A percentile compares a stretch with the other conserved stretches of the same genome.
Evolutionary conservation across 768 basidiomycete species (phyloP).

Genomic region (Exsudoporus frostii): DNA sequence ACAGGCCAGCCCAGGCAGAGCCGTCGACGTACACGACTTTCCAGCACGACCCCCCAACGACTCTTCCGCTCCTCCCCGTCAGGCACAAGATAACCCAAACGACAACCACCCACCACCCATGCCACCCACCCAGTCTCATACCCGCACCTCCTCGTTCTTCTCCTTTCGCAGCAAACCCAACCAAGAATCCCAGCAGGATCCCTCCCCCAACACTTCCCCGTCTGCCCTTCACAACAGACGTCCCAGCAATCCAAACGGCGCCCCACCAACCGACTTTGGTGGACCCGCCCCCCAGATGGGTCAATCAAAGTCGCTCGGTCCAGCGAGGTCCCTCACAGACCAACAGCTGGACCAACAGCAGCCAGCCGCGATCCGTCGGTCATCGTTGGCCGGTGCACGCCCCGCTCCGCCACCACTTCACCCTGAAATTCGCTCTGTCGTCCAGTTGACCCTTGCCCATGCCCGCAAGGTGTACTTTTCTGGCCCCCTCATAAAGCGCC

Average conservation of each 20-base stretch:
- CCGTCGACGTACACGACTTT: constrained; percentile 33
- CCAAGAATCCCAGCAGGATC: constrained; percentile 14
- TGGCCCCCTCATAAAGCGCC: constrained; percentile 71
- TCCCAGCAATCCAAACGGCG: constrained; percentile 13
- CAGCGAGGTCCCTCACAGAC: constrained; percentile 19
- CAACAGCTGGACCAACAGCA: constrained; percentile 26
- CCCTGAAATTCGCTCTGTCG: constrained; percentile 79
- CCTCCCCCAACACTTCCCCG: constrained; percentile 17
- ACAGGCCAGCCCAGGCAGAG: constrained; percentile 31
- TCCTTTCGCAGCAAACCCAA: constrained; percentile 48
- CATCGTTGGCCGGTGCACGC: constrained; percentile 15
- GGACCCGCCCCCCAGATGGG: constrained; percentile 30
- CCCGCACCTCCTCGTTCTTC: constrained; percentile 64
- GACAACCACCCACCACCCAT: constrained; percentile 25
- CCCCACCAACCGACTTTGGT: constrained; percentile 19
- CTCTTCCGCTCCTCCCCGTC: constrained; percentile 1
- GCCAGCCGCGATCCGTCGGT: constrained; percentile 13
- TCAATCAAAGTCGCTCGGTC: constrained; percentile 33
- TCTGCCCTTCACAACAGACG: constrained; percentile 13
- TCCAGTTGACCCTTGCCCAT: constrained; percentile 70
- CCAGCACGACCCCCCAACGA: constrained; percentile 27
- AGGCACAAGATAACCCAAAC: constrained; percentile 16
- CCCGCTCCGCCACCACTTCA: constrained; percentile 50
- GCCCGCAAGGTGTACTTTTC: constrained; percentile 87
- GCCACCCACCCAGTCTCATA: constrained; percentile 35